phyloP scores from a whole-genome alignment of 345 rosid species.

The Eucalyptus curtisii region DNA sequence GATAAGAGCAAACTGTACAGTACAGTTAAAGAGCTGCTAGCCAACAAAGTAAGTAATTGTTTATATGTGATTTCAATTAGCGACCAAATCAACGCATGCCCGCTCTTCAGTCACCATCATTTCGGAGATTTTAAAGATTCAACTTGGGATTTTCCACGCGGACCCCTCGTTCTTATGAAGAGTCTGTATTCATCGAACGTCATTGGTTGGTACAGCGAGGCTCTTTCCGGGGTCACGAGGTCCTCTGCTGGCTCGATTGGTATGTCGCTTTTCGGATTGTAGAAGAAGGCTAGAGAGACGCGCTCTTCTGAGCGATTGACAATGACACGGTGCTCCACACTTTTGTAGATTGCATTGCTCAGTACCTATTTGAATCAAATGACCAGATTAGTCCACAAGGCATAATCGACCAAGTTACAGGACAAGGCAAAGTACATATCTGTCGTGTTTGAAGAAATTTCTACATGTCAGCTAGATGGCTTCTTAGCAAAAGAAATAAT shows the following conservation, averaged over 20 bases:
- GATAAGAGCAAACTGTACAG: neutral
- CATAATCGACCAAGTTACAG: neutral
- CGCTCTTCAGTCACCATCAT: neutral
- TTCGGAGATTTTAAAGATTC: slow-evolving; percentile 37
- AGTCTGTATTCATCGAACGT: slow-evolving; percentile 80
- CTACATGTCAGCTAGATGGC: neutral
- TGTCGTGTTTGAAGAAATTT: neutral
- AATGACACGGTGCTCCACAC: slow-evolving; percentile 88
- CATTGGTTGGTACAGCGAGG: slow-evolving; percentile 57
- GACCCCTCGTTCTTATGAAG: slow-evolving; percentile 68
- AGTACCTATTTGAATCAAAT: slow-evolving; percentile 30
- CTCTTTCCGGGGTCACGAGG: slow-evolving; percentile 41
- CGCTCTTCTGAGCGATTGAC: slow-evolving; percentile 62
- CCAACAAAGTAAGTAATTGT: neutral
- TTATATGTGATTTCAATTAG: neutral
- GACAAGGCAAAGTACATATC: neutral
- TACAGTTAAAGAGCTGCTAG: neutral
- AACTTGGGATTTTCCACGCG: slow-evolving; percentile 80
- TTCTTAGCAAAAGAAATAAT: neutral
- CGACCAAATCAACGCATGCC: neutral
- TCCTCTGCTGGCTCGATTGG: slow-evolving; percentile 58
- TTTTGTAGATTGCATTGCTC: slow-evolving; percentile 78
- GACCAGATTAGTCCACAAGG: neutral
- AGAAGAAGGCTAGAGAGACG: slow-evolving; percentile 80
- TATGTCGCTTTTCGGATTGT: slow-evolving; percentile 82